Base-by-base conservation (phyloP, 352 stramenopile genomes). In the Globisporangium lucens region DNA sequence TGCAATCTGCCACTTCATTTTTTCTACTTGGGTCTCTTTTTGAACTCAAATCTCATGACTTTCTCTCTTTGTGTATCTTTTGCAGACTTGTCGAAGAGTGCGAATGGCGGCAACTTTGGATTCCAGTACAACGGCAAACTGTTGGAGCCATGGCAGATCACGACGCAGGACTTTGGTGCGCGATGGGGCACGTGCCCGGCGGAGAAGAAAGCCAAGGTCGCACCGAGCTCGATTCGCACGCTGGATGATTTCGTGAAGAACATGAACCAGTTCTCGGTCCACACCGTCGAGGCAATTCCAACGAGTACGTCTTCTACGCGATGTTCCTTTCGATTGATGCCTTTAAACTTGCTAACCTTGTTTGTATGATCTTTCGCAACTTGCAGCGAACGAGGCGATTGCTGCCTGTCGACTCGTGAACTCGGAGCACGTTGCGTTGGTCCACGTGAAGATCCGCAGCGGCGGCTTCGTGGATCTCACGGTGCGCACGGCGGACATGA, bases 381-480 rank as follows among this genome's bases (percentile, higher is more conserved):
- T 49, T 70, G n/a, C 57, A 94, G 87, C 89, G 13, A 96, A 94
- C 73, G 89, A 96, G 79, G 89, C 88, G 53, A 96, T 96, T 69
- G 85, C 89, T 27, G 80, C 87, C 43, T 89, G 79, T 17, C 87
- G 89, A 41, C 67, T 96, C 27, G 75, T 75, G 46, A 91, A 92
- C 75, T 93, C 89, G 60, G 87, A 96, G 65, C 82, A 90, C 61
- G 83, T 95, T 12, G 84, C 79, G 65, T 73, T 96, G 70, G 89
- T 96, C 68, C 89, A 96, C 75, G 78, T 91, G 55, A 96, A 96
- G 73, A 75, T 96, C 64, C 89, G 89, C 58, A 92, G 71, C 38
- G 87, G 83, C 27, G 89, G 85, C 33, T 95, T 95, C 65, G 68
- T 95, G 62, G 87, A 96, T 63, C 60, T 96, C 47, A 96, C 89